phyloP scores from a whole-genome alignment of 2,329 filamentous ascomycete species.

The Colletotrichum lentis region DNA sequence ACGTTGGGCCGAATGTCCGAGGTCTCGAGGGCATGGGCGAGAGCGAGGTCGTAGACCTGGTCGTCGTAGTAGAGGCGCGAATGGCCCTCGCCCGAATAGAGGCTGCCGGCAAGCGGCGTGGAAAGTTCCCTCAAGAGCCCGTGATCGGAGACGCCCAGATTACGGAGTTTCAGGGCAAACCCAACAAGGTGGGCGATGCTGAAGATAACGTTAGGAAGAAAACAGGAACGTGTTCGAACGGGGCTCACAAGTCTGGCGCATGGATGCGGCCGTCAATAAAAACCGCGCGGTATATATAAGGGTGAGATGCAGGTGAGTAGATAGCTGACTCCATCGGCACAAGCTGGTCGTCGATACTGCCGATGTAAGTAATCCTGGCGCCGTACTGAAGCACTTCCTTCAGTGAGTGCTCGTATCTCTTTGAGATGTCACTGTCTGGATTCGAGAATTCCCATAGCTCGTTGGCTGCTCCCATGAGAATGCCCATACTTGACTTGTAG shows the following conservation, averaged over 20 bases:
- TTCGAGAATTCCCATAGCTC: conserved; percentile 95
- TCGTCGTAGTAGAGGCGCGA: conserved; percentile 91
- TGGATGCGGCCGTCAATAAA: conserved; percentile 95
- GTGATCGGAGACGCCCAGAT: conserved; percentile 91
- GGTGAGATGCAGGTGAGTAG: conserved; percentile 85
- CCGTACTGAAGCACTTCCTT: conserved; percentile 79
- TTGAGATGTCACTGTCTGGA: conserved; percentile 80
- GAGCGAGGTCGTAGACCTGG: conserved; percentile 81
- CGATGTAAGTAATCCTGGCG: conserved; percentile 84
- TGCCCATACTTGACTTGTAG: conserved; percentile 85
- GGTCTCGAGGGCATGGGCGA: conserved; percentile 78
- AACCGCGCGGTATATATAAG: conserved; percentile 93
- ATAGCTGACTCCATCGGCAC: conserved; percentile 91
- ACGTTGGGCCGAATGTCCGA: conserved; percentile 56
- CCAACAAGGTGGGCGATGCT: conserved; percentile 88
- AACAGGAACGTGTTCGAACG: not conserved
- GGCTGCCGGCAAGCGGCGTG: conserved; percentile 83
- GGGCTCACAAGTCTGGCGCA: conserved; percentile 80
- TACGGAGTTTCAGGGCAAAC: conserved; percentile 91
- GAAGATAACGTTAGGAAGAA: not conserved
- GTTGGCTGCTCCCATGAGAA: conserved; percentile 87
- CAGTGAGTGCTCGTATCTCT: conserved; percentile 79
- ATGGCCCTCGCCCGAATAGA: conserved; percentile 93
- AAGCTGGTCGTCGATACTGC: conserved; percentile 96
- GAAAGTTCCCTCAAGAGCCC: conserved; percentile 91